Base-by-base conservation (phyloP, 805 yeast genomes). In the Ascoidea rubescens region DNA sequence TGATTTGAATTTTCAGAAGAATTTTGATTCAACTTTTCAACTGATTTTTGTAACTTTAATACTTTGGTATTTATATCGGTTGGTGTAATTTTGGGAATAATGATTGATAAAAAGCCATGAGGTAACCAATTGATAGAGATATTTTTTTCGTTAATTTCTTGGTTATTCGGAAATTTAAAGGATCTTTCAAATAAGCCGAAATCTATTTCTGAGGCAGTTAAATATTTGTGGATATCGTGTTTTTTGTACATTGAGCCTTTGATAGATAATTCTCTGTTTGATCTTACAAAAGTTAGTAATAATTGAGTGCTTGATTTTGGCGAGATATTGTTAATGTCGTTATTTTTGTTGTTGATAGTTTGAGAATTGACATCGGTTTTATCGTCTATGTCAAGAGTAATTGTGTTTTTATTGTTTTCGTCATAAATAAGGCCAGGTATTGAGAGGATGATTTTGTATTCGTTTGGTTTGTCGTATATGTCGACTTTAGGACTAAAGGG, bases 401-500 rank as follows among this genome's bases (percentile, higher is more conserved):
- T 21, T 21, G 28, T 21, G 28, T 21, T 21, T 2, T 21, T 21
- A 3, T 21, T 21, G 28, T 21, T 21, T 21, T 21, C 3, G 28
- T 21, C 28, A 21, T 21, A 21, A 21, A 21, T 21, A 21, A 21
- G 28, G 49, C 85, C 85, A n/a, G 85, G 79, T 31, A 80, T 61
- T 4, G 82, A 74, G 10, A 79, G 61, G 1, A 74, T 74, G 10
- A 78, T 71, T 14, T 70, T 60, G 56, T 78, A 80, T 16, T 66
- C 63, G 16, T 68, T 68, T 1, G 69, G 68, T 50, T 69, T 66
- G 54, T 79, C 80, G 57, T 78, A 79, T n/a, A 79, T 73, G 56
- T 79, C 80, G 3, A 79, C 66, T 52, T 77, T 75, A 30, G 85
- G 84, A 8, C 82, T 74, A 55, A 77, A 77, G 56, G 82, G 81